Conservation (phyloP, 441 rosid species). For the Adansonia grandidieri region DNA sequence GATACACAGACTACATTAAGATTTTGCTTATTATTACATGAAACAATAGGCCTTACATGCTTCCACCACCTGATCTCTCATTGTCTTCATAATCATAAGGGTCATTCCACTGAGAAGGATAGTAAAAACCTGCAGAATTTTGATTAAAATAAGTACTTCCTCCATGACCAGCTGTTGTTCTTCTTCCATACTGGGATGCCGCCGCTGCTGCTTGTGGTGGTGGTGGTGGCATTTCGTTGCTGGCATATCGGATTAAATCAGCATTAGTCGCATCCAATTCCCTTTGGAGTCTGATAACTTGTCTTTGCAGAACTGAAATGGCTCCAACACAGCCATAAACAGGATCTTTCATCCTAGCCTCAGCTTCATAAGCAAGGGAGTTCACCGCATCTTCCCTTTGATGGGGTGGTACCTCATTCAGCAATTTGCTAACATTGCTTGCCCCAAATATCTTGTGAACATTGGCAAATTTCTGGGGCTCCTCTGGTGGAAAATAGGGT, state of each 20-base stretch:
- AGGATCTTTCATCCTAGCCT: conserved; percentile 67
- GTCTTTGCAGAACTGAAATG: conserved; percentile 66
- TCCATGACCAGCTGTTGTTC: conserved; percentile 32
- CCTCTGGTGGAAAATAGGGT: conserved; percentile 72
- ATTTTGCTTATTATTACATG: not conserved
- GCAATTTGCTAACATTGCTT: conserved; percentile 69
- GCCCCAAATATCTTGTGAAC: conserved; percentile 75
- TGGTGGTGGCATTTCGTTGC: conserved; percentile 44
- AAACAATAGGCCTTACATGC: conserved; percentile 16
- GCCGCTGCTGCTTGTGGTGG: not conserved
- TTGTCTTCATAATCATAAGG: conserved; percentile 35
- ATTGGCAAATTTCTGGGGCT: conserved; percentile 62
- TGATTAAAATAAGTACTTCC: conserved; percentile 27
- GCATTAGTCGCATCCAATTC: conserved; percentile 67
- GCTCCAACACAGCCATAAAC: conserved; percentile 78
- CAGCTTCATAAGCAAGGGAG: conserved; percentile 69
- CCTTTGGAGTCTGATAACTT: conserved; percentile 55
- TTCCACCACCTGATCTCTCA: conserved; percentile 43
- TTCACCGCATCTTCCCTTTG: conserved; percentile 71
- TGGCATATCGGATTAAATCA: conserved; percentile 58
- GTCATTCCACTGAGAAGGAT: conserved; percentile 45
- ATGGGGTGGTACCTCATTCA: conserved; percentile 55
- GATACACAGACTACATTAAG: not conserved
- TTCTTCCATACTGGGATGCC: conserved; percentile 43
- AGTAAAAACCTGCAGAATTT: conserved; percentile 36